Evolutionary conservation across 2,329 filamentous ascomycete species (phyloP), one percentile per base, ranked within the genome.

Genomic region (Didymellaceae sp.): DNA sequence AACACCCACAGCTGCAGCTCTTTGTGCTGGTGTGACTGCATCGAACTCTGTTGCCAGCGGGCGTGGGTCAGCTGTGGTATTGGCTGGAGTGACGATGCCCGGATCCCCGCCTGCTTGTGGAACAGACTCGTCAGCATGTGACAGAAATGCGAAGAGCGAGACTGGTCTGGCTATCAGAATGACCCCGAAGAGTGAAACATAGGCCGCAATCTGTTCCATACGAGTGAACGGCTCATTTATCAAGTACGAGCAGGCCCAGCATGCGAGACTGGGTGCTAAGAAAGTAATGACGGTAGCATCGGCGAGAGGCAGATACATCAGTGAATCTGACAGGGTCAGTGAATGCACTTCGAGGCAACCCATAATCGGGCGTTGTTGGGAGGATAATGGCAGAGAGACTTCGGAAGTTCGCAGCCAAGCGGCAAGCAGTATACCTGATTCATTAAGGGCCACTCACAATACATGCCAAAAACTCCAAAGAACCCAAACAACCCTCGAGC

Each of bases 201-300:
- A 70, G 0, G 85, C 89, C 0, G 88, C 91, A 2, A 93, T 78
- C 68, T 91, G 88, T 69, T 96, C 90, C 31, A 83, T 82, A 18
- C 84, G 80, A 2, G 89, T 90, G 67, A 93, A 96, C 0, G 88
- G 87, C 62, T 96, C 90, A 42, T 85, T 83, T 48, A 87, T 81
- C 28, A 92, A 74, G 46, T 91, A 77, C 26, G 88, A 91, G 69
- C 91, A 96, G 14, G 88, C 82, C 75, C 92, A 90, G 49, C 89
- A 90, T 16, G 90, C 84, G 5, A 95, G 79, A 11, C 87, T 87
- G 0, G 92, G 92, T 0, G 88, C 84, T 5, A 96, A 80, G 68
- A 96, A 97, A 7, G 90, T 94, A 44, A 97, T 87, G 25, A 96
- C 91, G 0, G 90, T 94, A 2, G 91, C 91, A 69, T 96, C 91